Percentiles rank a stretch among this genome's conserved stretches.
Conservation (phyloP, 108 stramenopile genomes). For the Poteriospumella lacustris region DNA sequence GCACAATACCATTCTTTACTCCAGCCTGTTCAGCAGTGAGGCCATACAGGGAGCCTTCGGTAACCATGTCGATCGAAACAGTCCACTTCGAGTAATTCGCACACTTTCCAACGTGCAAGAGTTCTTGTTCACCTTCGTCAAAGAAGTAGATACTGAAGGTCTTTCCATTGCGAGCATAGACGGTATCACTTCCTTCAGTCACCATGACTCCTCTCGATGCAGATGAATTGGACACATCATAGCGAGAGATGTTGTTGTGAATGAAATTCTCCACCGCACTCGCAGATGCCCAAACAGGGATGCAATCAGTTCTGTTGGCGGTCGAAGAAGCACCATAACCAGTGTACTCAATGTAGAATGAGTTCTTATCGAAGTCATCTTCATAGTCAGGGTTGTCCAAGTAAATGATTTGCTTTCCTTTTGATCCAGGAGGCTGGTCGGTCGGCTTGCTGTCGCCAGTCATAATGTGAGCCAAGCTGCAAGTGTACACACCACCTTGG, state of each 20-base stretch:
- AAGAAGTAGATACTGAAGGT: constrained; percentile 39
- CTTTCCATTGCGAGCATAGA: constrained; percentile 43
- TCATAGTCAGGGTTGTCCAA: constrained; percentile 54
- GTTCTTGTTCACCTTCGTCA: constrained; percentile 25
- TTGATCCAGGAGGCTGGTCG: constrained; percentile 46
- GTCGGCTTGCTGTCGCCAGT: constrained; percentile 34
- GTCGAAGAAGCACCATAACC: background rate
- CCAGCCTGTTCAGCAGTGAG: constrained; percentile 39
- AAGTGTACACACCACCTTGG: constrained; percentile 25
- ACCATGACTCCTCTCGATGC: constrained; percentile 4
- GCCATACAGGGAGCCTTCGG: constrained; percentile 51
- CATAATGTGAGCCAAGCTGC: constrained; percentile 48
- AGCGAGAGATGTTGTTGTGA: constrained; percentile 16
- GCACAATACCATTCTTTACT: constrained; percentile 63
- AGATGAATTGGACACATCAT: background rate
- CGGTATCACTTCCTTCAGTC: constrained; percentile 11
- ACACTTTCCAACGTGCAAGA: constrained; percentile 26
- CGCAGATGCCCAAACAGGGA: background rate
- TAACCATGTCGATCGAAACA: constrained; percentile 38
- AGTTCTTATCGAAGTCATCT: constrained; percentile 20
- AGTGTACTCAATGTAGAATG: background rate
- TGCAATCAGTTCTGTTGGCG: background rate
- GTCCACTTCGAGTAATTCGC: constrained; percentile 45
- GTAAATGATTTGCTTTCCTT: constrained; percentile 48
- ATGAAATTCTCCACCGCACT: background rate